Evolutionary conservation across 2,329 filamentous ascomycete genomes (phyloP).

Genomic region (Rhynchosporium secalis): DNA sequence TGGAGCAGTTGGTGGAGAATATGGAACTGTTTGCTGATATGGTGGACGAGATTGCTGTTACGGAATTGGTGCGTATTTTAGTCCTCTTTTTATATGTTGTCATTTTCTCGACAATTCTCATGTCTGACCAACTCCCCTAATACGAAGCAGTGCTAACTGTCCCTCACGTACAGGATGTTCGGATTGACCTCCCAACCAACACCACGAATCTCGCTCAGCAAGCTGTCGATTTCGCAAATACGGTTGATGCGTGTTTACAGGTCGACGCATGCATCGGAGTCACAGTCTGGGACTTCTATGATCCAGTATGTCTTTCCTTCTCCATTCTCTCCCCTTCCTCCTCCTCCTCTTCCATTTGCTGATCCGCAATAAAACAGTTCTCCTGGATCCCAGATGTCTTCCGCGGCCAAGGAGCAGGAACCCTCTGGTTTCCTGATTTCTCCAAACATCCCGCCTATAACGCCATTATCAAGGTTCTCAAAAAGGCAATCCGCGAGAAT

Average conservation of each 20-base stretch:
- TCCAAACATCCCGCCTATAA: slow-evolving; percentile 34
- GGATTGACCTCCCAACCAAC: slow-evolving; percentile 48
- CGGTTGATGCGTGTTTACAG: slow-evolving; percentile 32
- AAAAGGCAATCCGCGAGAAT: slow-evolving; percentile 36
- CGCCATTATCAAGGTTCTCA: slow-evolving; percentile 38
- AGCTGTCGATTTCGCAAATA: slow-evolving; percentile 47
- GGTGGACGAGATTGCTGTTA: slow-evolving; percentile 58
- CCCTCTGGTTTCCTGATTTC: slow-evolving; percentile 28
- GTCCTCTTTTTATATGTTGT: no score
- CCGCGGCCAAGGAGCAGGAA: slow-evolving; percentile 24
- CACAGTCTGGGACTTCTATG: slow-evolving; percentile 38
- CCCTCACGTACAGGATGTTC: slow-evolving; percentile 46
- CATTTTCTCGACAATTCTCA: no score
- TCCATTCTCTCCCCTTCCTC: background rate
- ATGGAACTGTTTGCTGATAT: slow-evolving; percentile 49
- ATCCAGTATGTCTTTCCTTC: slow-evolving; percentile 36
- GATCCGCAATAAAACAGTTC: slow-evolving; percentile 18
- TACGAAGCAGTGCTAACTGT: no score
- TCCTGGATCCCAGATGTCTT: slow-evolving; percentile 33
- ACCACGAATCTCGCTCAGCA: slow-evolving; percentile 46
- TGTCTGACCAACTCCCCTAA: no score
- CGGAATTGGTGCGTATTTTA: slow-evolving; percentile 47
- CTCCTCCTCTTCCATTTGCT: background rate
- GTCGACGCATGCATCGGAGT: slow-evolving; percentile 34
- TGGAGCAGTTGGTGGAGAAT: slow-evolving; percentile 47